These are phyloP conservation scores for Leccinum subrobustum DNA, from an alignment of 1,284 basidiomycete genomes.

Conservation along the genomic window DNA sequence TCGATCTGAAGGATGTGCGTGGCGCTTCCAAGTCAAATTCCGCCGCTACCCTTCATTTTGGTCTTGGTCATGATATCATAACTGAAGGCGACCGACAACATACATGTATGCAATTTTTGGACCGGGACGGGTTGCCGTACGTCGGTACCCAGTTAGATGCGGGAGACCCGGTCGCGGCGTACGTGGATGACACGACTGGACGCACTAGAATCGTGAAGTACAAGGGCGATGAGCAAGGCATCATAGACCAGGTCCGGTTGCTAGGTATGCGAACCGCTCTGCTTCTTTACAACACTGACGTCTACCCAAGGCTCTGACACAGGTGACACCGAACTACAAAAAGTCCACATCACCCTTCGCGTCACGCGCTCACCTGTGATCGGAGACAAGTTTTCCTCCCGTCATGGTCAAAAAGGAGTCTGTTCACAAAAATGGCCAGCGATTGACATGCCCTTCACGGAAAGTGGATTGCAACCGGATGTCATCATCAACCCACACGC, in stretches of 20 bases:
- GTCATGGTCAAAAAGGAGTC: slow-evolving; percentile 99
- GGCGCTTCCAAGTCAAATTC: slow-evolving; percentile 59
- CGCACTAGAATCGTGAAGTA: slow-evolving; percentile 90
- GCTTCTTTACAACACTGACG: slow-evolving; percentile 5
- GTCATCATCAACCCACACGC: slow-evolving; percentile 99
- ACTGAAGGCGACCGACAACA: slow-evolving; percentile 58
- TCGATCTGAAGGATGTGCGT: slow-evolving; percentile 84
- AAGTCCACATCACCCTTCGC: slow-evolving; percentile 91
- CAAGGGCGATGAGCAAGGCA: slow-evolving; percentile 93
- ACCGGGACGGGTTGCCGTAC: slow-evolving; percentile 83
- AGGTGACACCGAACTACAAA: slow-evolving; percentile 87
- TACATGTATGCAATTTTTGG: slow-evolving; percentile 61
- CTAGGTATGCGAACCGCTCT: slow-evolving; percentile 56
- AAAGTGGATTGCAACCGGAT: slow-evolving; percentile 99
- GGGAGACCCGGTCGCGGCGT: slow-evolving; percentile 84
- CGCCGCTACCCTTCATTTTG: slow-evolving; percentile 77
- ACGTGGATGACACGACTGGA: slow-evolving; percentile 85
- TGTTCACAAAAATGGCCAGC: slow-evolving; percentile 99
- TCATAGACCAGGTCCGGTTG: slow-evolving; percentile 90
- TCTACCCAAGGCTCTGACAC: slow-evolving; percentile 69
- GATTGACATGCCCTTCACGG: slow-evolving; percentile 98
- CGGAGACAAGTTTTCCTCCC: slow-evolving; percentile 98
- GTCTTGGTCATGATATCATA: slow-evolving; percentile 77
- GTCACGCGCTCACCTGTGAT: slow-evolving; percentile 96
- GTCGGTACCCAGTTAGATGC: slow-evolving; percentile 71